Percentiles rank a stretch among this genome's conserved stretches.
Evolutionary conservation across 1,284 basidiomycete genomes (phyloP).

Genomic region (Sanghuangporus baumii): DNA sequence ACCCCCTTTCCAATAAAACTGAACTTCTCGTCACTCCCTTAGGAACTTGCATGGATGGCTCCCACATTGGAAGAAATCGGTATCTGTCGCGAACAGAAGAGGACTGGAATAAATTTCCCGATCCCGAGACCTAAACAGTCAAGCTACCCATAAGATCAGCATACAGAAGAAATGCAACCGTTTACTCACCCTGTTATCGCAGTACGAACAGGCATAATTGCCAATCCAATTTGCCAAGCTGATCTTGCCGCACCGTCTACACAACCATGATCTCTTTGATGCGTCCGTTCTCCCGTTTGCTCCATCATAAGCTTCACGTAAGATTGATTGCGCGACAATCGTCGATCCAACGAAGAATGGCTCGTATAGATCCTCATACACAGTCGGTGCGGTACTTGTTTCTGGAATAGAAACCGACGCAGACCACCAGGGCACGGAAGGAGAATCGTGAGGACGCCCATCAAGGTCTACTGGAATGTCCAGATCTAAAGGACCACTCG

Average conservation of each 20-base stretch:
- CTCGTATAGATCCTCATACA: background rate
- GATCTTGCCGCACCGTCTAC: constrained; percentile 4
- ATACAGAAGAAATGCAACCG: background rate
- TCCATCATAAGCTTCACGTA: background rate
- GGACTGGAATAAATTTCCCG: background rate
- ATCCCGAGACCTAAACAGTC: background rate
- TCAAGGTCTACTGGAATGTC: background rate
- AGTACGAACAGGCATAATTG: constrained; percentile 1
- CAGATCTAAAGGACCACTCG: background rate
- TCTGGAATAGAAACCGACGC: background rate
- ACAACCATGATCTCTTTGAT: constrained; percentile 1
- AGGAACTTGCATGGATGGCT: background rate
- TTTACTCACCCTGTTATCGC: background rate
- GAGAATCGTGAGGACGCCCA: background rate
- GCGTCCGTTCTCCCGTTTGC: background rate
- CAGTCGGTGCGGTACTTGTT: background rate
- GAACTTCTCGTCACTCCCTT: background rate
- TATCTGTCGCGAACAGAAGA: background rate
- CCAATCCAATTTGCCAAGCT: constrained; percentile 6
- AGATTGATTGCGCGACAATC: background rate
- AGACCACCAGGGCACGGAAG: constrained; percentile 1
- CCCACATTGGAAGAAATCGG: background rate
- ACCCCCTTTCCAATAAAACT: background rate
- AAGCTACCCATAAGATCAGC: background rate
- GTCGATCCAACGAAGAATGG: background rate